phyloP scores from a whole-genome alignment of 805 yeast species.

The Candida vaughaniae region DNA sequence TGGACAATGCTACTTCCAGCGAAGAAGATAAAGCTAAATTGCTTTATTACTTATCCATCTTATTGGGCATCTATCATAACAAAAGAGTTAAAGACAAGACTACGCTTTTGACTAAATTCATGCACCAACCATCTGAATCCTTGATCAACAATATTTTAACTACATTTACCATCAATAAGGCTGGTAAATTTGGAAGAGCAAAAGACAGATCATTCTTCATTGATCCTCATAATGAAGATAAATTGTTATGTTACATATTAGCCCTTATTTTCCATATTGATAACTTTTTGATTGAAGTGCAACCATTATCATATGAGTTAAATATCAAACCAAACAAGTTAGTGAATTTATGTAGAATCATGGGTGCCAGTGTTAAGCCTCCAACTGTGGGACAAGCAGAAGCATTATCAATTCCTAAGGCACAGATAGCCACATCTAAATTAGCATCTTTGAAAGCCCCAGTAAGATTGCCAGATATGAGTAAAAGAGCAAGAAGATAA shows the following conservation, averaged over 20 bases:
- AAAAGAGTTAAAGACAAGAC: slow-evolving; percentile 62
- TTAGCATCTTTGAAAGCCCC: slow-evolving; percentile 86
- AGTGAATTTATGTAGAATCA: slow-evolving; percentile 65
- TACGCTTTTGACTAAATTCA: slow-evolving; percentile 56
- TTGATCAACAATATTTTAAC: slow-evolving; percentile 70
- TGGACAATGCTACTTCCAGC: slow-evolving; percentile 30
- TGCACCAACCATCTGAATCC: slow-evolving; percentile 66
- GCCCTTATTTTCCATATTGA: slow-evolving; percentile 74
- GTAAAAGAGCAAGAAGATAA: slow-evolving; percentile 50
- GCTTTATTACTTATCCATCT: slow-evolving; percentile 74
- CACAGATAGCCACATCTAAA: slow-evolving; percentile 62
- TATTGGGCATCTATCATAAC: slow-evolving; percentile 76
- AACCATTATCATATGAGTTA: slow-evolving; percentile 83
- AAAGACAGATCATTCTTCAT: slow-evolving; percentile 74
- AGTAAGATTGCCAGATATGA: slow-evolving; percentile 81
- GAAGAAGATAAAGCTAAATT: slow-evolving; percentile 62
- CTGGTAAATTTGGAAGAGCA: slow-evolving; percentile 69
- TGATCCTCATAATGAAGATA: slow-evolving; percentile 88
- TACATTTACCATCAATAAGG: slow-evolving; percentile 65
- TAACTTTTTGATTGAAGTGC: slow-evolving; percentile 68
- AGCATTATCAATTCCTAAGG: slow-evolving; percentile 64
- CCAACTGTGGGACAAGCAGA: slow-evolving; percentile 75
- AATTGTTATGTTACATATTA: slow-evolving; percentile 74
- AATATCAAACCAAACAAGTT: slow-evolving; percentile 75
- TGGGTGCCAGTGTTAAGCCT: slow-evolving; percentile 78